Evolutionary conservation across 441 rosid genomes (phyloP).

Genomic region (Melastoma candidum): DNA sequence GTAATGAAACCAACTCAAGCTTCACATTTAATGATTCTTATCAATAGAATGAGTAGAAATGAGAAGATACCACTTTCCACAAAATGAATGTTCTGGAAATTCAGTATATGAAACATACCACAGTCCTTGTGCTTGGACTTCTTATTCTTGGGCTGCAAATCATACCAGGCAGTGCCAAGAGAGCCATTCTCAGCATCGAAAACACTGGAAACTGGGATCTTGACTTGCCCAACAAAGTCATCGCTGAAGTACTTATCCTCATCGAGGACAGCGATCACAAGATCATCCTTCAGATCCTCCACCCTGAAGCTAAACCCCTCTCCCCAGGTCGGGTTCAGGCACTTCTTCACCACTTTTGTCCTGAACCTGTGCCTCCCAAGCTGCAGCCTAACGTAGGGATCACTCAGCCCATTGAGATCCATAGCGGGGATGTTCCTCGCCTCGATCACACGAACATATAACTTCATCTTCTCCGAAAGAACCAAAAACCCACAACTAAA

Average conservation of each 20-base stretch:
- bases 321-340: conserved; percentile 78
- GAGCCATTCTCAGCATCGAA: conserved; percentile 73
- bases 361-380: conserved; percentile 63
- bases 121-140: conserved; percentile 68
- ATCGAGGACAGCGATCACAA: conserved; percentile 60
- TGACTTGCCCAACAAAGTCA: conserved; percentile 71
- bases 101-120: conserved; percentile 32
- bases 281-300: conserved; percentile 84
- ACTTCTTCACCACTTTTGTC: conserved; percentile 84
- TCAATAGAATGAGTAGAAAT: not conserved
- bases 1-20: no score
- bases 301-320: conserved; percentile 84
- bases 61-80: not conserved
- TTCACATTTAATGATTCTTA: no score
- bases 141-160: conserved; percentile 68
- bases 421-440: conserved; percentile 74
- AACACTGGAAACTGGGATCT: conserved; percentile 50
- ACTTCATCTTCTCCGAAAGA: conserved; percentile 36
- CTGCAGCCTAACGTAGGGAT: conserved; percentile 79
- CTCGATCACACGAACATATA: conserved; percentile 62
- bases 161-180: conserved; percentile 69
- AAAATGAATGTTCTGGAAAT: not conserved
- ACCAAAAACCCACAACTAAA: no score
- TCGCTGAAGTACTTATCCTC: conserved; percentile 88
- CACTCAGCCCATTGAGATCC: conserved; percentile 83